Evolutionary conservation across 1,139 yeast species (phyloP).

Genomic region (Blastobotrys persicus): DNA sequence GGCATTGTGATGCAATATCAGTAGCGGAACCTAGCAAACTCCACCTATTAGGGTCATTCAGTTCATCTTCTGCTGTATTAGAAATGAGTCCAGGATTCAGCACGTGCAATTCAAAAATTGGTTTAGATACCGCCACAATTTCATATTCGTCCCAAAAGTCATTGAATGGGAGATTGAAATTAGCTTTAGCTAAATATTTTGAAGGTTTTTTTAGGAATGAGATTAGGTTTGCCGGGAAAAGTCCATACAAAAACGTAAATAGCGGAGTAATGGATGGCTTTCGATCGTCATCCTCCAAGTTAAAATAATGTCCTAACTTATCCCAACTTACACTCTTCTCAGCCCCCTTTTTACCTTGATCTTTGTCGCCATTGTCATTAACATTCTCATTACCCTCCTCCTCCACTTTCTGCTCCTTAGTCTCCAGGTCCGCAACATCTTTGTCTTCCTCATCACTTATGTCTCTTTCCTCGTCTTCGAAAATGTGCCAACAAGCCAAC

Average conservation of each 20-base stretch:
- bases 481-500: conserved; percentile 41
- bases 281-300: conserved; percentile 23
- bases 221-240: conserved; percentile 55
- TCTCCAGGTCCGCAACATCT: conserved; percentile 9
- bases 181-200: conserved; percentile 30
- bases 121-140: conserved; percentile 34
- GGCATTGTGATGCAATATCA: conserved; percentile 40
- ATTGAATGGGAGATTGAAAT: conserved; percentile 23
- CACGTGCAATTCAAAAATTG: conserved; percentile 37
- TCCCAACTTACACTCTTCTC: conserved; percentile 36
- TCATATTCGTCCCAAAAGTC: conserved; percentile 38
- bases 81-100: conserved; percentile 52
- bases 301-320: conserved; percentile 26
- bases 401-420: conserved; percentile 12
- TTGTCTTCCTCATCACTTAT: conserved; percentile 10
- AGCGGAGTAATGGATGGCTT: conserved; percentile 34
- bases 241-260: conserved; percentile 54
- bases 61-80: conserved; percentile 43
- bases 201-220: conserved; percentile 47
- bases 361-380: background rate
- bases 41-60: conserved; percentile 39
- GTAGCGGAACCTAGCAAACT: conserved; percentile 32
- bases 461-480: conserved; percentile 18
- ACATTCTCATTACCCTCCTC: conserved; percentile 3
- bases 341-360: background rate